phyloP scores from a whole-genome alignment of 306 rosid genomes.

The Prunus davidiana region DNA sequence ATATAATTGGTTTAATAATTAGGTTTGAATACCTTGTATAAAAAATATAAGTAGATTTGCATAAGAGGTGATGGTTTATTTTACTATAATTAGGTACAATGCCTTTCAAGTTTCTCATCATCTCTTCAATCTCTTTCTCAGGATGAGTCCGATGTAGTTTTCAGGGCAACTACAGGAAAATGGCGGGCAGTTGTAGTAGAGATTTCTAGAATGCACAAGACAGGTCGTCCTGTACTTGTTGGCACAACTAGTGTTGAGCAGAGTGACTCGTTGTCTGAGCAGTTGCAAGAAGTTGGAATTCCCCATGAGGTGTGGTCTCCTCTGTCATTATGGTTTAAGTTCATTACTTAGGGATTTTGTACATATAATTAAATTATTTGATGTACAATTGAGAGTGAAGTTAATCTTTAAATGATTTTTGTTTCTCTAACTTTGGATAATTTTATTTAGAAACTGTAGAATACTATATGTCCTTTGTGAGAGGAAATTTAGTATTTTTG shows the following conservation, averaged over 20 bases:
- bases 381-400: background rate
- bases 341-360: background rate
- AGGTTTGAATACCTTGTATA: background rate
- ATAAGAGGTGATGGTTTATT: background rate
- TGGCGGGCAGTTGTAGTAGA: conserved; percentile 98
- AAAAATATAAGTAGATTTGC: background rate
- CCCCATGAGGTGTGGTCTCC: conserved; percentile 70
- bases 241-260: conserved; percentile 99
- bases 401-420: conserved; percentile 2
- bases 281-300: conserved; percentile 81
- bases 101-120: conserved; percentile 26
- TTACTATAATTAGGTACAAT: conserved; percentile 13
- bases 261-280: conserved; percentile 84
- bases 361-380: background rate
- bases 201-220: conserved; percentile 94
- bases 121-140: conserved; percentile 38
- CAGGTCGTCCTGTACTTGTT: conserved; percentile 94
- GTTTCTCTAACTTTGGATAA: background rate
- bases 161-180: conserved; percentile 84
- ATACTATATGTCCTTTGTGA: background rate
- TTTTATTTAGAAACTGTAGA: background rate
- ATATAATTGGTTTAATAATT: background rate
- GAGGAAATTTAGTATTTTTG: conserved; percentile 14
- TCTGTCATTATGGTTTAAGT: conserved; percentile 16
- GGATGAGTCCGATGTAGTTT: conserved; percentile 98